Percentiles rank a stretch among this genome's conserved stretches.
These are phyloP conservation scores for Paxillus ammoniavirescens DNA, from an alignment of 768 basidiomycete genomes.

Conservation along the genomic window DNA sequence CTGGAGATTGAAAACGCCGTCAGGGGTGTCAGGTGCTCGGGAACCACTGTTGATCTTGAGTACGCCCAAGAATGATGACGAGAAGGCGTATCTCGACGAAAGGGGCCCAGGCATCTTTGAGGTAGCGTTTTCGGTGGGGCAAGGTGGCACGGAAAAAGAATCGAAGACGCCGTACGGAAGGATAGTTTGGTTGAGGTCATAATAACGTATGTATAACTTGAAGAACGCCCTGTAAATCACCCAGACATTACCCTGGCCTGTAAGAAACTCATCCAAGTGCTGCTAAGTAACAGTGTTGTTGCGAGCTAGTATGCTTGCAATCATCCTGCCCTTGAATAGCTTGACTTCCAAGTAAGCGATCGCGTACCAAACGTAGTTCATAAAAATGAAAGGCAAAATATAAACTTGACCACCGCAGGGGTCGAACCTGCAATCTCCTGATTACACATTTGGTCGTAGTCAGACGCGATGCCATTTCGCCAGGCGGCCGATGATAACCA, in stretches of 20 bases:
- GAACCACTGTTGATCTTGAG: slow-evolving; percentile 36
- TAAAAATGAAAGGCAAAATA: not conserved
- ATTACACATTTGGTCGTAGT: slow-evolving; percentile 57
- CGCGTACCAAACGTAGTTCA: not conserved
- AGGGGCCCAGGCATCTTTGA: slow-evolving; percentile 47
- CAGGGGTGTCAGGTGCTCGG: slow-evolving; percentile 1
- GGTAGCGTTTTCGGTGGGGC: slow-evolving; percentile 46
- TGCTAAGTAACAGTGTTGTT: not conserved
- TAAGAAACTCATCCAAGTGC: not conserved
- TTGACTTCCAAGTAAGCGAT: too few relatives aligned
- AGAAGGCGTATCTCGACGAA: slow-evolving; percentile 30
- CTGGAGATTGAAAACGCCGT: slow-evolving; percentile 46
- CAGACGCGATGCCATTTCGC: slow-evolving; percentile 95
- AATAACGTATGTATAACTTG: not conserved
- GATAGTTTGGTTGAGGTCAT: slow-evolving; percentile 39
- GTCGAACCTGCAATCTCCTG: slow-evolving; percentile 95
- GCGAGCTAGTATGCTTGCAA: not conserved
- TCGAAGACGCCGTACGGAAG: slow-evolving; percentile 49
- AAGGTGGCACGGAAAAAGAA: slow-evolving; percentile 28
- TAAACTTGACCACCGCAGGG: slow-evolving; percentile 44
- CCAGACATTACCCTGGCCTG: too few relatives aligned
- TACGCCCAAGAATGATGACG: slow-evolving; percentile 35
- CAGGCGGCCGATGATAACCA: slow-evolving; percentile 57
- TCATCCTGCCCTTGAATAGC: too few relatives aligned
- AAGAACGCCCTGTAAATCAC: not conserved